A percentile compares a stretch with the other conserved stretches of the same genome.
Evolutionary conservation across 352 stramenopile genomes (phyloP).

Genomic region (Phytophthora gonapodyides): DNA sequence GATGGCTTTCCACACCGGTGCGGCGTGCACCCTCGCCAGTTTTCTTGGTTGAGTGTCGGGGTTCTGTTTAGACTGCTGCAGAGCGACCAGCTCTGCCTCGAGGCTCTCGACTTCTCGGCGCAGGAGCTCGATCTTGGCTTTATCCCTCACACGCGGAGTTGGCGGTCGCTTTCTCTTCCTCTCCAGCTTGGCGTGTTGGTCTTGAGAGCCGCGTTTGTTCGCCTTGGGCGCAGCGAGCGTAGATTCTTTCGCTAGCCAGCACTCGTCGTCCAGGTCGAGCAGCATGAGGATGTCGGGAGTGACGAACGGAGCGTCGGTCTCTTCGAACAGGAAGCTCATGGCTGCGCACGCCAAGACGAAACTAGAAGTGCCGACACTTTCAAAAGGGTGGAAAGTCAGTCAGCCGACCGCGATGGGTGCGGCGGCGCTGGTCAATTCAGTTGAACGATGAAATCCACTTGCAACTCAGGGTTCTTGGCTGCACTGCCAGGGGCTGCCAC

Average conservation of each 20-base stretch:
- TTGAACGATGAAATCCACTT: slow-evolving; percentile 11
- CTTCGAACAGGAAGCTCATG: slow-evolving; percentile 25
- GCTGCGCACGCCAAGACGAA: slow-evolving; percentile 2
- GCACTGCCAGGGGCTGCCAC: too few species aligned
- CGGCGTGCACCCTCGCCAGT: background rate
- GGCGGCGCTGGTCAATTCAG: slow-evolving; percentile 1
- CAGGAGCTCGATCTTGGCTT: slow-evolving; percentile 32
- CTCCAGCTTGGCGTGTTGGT: background rate
- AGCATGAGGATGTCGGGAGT: slow-evolving; percentile 20
- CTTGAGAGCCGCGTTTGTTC: background rate
- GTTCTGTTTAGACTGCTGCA: slow-evolving; percentile 10
- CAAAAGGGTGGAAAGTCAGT: background rate
- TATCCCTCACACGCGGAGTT: slow-evolving; percentile 25
- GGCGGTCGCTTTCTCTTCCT: slow-evolving; percentile 1
- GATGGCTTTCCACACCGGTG: slow-evolving; percentile 22
- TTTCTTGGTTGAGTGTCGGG: background rate
- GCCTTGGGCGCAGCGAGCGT: background rate
- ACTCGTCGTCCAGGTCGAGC: slow-evolving; percentile 21
- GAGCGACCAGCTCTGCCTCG: slow-evolving; percentile 14
- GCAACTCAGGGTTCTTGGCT: slow-evolving; percentile 14
- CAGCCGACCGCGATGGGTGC: slow-evolving; percentile 8
- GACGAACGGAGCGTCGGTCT: slow-evolving; percentile 8
- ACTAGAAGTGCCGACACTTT: slow-evolving; percentile 9
- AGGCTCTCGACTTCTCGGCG: slow-evolving; percentile 26
- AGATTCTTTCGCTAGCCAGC: background rate